Evolutionary conservation across 106 monocot species (phyloP), one percentile per base, ranked within the genome.

Genomic region (Agapanthus africanus): DNA sequence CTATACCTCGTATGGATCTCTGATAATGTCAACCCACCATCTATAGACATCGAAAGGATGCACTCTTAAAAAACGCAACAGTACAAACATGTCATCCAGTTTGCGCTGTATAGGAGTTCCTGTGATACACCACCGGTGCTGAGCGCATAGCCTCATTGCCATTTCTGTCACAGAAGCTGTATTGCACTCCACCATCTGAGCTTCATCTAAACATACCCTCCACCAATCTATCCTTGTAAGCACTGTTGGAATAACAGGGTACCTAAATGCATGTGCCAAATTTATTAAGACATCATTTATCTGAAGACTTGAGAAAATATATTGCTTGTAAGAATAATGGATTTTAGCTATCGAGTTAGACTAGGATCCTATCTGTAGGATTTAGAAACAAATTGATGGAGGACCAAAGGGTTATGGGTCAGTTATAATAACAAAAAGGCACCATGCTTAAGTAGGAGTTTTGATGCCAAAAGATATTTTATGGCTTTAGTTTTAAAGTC

Each of bases 161-260:
- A 99, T 99, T 78, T 99, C 97, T 41, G 92, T 92, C 23, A 87
- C 92, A 38, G 89, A 78, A 68, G 87, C 76, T 70, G 87, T 77
- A 64, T 84, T 99, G 81, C 82, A 84, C 66, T 99, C 97, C 51
- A 99, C 97, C 92, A 92, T 89, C 68, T 99, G 97, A 62, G 97
- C 97, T 72, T 99, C 97, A 82, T 99, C 97, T 71, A 99, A 73
- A 76, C 97, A 99, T 35, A 99, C 74, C 42, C 92, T 80, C 97
- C 97, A 99, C 97, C 97, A 99, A 66, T 85, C 69, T 50, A 92
- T 82, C 73, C 92, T 86, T 68, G 97, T 99, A 40, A 99, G 84
- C 52, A 87, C 52, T 16, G 97, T 99, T 49, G 97, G 97, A 59
- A 83, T 44, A 74, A 99, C 84, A 74, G 97, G 97, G 40, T 99